Base-by-base conservation (phyloP, 202 grass and related monocot genomes). In the Brachypodium distachyon region DNA sequence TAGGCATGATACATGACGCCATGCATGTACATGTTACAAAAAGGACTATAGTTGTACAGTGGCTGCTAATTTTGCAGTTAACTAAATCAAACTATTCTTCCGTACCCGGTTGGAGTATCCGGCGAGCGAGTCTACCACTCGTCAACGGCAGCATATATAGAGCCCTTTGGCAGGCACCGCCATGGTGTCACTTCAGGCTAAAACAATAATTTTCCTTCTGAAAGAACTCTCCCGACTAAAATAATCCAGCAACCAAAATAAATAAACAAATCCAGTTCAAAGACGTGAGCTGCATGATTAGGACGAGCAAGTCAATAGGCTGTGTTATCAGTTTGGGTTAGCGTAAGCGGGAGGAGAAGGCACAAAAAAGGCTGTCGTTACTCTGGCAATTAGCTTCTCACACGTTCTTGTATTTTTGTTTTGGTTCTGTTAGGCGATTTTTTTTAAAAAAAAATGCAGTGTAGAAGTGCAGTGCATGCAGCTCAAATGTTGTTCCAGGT, bases 281-380 rank as follows among this genome's bases (percentile, higher is more conserved):
- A 37, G 75, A 55, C 39, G 86, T 88, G 71, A 79, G 47, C 31
- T 84, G 86, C 86, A 81, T 89, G 77, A 89, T 89, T 89, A 81
- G 65, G 29, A 61, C 64, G 70, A 26, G 42, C 37, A 50, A 29
- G 77, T 81, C 77, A 76, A 81, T 22, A 43, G n/a, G n/a, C n/a
- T n/a, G 57, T 67, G 72, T 74, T 77, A 70, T 29, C 67, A 39
- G 47, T 31, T n/a, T 65, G 77, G 79, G 72, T 73, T 89, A 81
- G 82, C 87, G 77, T 89, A 64, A 58, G 77, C n/a, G 11, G 4
- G 49, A 71, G 58, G 49, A 77, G 59, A 81, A 59, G 40, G 61
- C 25, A 37, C 23, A 81, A 33, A 37, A 46, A 72, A 81, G 33
- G 22, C 55, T 70, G 56, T 56, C 37, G 13, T 74, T 88, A 88